Evolutionary conservation across 2,329 filamentous ascomycete species (phyloP), one percentile per base, ranked within the genome.

Genomic region (Calonectria multiphialidica): DNA sequence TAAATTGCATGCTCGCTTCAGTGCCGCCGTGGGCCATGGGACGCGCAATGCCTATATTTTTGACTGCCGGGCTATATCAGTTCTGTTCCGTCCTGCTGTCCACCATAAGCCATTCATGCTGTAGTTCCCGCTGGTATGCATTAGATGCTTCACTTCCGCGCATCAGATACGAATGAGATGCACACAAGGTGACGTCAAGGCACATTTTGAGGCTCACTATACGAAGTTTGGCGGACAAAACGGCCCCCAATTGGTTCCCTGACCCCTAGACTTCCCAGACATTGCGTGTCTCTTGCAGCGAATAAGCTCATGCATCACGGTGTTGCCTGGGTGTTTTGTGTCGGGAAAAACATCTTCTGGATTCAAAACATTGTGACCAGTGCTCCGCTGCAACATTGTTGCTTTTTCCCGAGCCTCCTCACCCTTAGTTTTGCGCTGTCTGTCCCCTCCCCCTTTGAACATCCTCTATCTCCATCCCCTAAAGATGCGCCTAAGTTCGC

Each of bases 301-400:
- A 62, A 62, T 62, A 62, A 62, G 57, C 57, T 62, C 40, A 62
- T 30, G 23, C 15, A 62, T 45, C 25, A 30, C 18, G 5, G 23
- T 23, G 53, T 40, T 18, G 33, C n/a, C 53, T 8, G 28, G 28
- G 16, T 33, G 30, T 40, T 40, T 59, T 37, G 25, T 37, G 23
- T 37, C 53, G 28, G 28, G 5, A 30, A 30, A 59, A 37, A 59
- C 37, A 23, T 59, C 13, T 6, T 44, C 37, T 45, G 16, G 45
- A 45, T 62, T 21, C 25, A 62, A 62, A 62, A 62, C 57, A 62
- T 45, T 62, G 53, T 59, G 53, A 59, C 53, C 35, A 59, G 21
- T 59, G 10, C n/a, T 62, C 45, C 15, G 37, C 57, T 40, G 44
- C 57, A 30, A 16, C 57, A 62, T 62, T 62, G 37, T 62, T 62